Evolutionary conservation across 2,329 filamentous ascomycete genomes (phyloP), one percentile per base, ranked within the genome.

Genomic region (Ilyonectria robusta): DNA sequence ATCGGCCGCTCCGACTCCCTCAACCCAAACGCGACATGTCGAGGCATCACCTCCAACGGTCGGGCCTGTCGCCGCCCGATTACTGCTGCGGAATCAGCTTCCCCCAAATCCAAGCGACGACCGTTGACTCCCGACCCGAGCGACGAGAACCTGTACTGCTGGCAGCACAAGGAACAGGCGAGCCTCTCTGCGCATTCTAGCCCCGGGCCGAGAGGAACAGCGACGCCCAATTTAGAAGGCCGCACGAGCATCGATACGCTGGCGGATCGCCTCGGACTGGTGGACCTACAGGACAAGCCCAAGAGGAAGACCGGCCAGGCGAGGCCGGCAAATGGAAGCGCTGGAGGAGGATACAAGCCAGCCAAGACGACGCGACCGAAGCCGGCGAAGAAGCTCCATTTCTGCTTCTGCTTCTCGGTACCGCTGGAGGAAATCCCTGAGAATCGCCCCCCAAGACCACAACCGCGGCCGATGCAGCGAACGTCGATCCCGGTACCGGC

Each of bases 81-180:
- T 40, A 84, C 87, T 21, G 77, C 55, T 35, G 19, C 72, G 78
- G 69, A 80, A 63, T 31, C 60, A 11, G 48, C 59, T 44, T 42
- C 59, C 59, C 61, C 55, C 57, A 59, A 64, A 40, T 70, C 75
- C 6, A 59, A 67, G 74, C 65, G 58, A 78, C 77, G 74, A 67
- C 72, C 66, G 73, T 68, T 67, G 23, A 72, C 68, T 6, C 81
- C 84, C 61, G 86, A 89, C 67, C 85, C 87, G 2, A 82, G 84
- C 63, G 86, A 89, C 54, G 87, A 89, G 67, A 85, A 82, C n/a
- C 87, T 91, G 56, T 98, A 94, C 82, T 98, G 95, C 84, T 97
- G 93, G 92, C 94, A 98, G 79, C 96, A 99, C 83, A 95, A 93
- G 78, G 94, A 96, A 64, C 96, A 99, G 80, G 94, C 94, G 62